Evolutionary conservation across 306 rosid species (phyloP).

Genomic region (Inga oerstediana): DNA sequence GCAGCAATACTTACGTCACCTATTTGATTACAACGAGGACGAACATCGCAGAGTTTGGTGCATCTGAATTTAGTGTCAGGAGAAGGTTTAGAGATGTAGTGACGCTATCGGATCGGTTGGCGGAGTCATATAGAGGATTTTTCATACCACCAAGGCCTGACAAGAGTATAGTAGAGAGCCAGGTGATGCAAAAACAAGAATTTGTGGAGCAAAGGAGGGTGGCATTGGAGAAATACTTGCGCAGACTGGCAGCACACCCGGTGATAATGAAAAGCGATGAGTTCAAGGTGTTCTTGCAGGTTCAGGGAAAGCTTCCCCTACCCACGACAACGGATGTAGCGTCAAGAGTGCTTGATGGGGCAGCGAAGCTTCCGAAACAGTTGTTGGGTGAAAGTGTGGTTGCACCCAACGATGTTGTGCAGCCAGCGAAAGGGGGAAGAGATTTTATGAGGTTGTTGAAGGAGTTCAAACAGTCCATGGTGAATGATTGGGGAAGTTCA

Average conservation of each 20-base stretch:
- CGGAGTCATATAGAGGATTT: conserved; percentile 85
- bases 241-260: conserved; percentile 78
- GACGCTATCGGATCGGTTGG: conserved; percentile 77
- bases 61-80: conserved; percentile 74
- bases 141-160: conserved; percentile 97
- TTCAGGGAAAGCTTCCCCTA: conserved; percentile 78
- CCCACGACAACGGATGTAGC: conserved; percentile 62
- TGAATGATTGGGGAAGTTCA: conserved; percentile 92
- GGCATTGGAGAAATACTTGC: conserved; percentile 84
- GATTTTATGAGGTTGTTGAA: conserved; percentile 90
- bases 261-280: conserved; percentile 83
- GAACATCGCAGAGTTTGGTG: conserved; percentile 70
- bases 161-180: conserved; percentile 94
- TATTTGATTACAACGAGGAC: conserved; percentile 87
- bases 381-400: conserved; percentile 57
- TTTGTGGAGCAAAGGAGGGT: conserved; percentile 97
- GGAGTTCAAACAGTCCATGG: conserved; percentile 90
- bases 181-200: conserved; percentile 98
- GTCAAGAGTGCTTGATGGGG: conserved; percentile 88
- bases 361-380: conserved; percentile 80
- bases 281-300: conserved; percentile 79
- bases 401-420: conserved; percentile 78
- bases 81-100: conserved; percentile 86
- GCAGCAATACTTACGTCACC: conserved; percentile 66
- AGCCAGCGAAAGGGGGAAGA: conserved; percentile 89